Conservation (phyloP, 2,329 filamentous ascomycete genomes). For the Fusarium sp. region DNA sequence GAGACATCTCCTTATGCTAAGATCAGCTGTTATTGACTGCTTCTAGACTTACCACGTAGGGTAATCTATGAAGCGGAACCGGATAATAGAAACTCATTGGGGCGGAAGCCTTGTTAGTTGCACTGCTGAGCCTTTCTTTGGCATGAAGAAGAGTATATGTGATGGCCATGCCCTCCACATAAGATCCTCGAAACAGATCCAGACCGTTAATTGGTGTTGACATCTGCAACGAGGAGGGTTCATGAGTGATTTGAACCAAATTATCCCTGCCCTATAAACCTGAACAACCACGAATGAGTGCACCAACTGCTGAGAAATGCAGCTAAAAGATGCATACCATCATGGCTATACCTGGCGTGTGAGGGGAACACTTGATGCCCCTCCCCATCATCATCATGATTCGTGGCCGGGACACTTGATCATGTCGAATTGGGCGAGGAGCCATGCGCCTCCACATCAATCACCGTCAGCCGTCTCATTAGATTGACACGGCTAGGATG, state of each 20-base stretch:
- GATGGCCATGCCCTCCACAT: slow-evolving; percentile 19
- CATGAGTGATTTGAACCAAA: not conserved
- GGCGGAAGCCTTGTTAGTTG: slow-evolving; percentile 5
- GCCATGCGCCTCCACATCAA: slow-evolving; percentile 24
- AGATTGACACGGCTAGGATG: slow-evolving; percentile 7
- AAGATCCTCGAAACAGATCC: slow-evolving; percentile 2
- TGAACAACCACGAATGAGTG: slow-evolving; percentile 1
- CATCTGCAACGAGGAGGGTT: not conserved
- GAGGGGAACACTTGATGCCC: slow-evolving; percentile 13
- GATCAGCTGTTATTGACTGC: slow-evolving; percentile 35
- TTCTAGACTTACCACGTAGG: slow-evolving; percentile 12
- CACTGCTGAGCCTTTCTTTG: slow-evolving; percentile 15
- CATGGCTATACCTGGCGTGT: slow-evolving; percentile 16
- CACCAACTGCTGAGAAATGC: slow-evolving; percentile 23
- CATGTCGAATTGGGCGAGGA: slow-evolving; percentile 13
- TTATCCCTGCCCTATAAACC: slow-evolving; percentile 14
- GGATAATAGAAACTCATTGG: not conserved
- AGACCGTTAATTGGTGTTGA: slow-evolving; percentile 4
- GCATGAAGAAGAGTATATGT: slow-evolving; percentile 5
- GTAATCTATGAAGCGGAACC: slow-evolving; percentile 23
- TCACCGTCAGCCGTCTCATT: slow-evolving; percentile 6
- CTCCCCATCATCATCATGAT: slow-evolving; percentile 21
- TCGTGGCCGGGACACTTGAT: slow-evolving; percentile 6
- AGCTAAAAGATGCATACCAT: slow-evolving; percentile 39
- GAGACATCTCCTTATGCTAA: slow-evolving; percentile 9